Base-by-base conservation (phyloP, 2,329 filamentous ascomycete genomes). In the Ilyonectria sp. region DNA sequence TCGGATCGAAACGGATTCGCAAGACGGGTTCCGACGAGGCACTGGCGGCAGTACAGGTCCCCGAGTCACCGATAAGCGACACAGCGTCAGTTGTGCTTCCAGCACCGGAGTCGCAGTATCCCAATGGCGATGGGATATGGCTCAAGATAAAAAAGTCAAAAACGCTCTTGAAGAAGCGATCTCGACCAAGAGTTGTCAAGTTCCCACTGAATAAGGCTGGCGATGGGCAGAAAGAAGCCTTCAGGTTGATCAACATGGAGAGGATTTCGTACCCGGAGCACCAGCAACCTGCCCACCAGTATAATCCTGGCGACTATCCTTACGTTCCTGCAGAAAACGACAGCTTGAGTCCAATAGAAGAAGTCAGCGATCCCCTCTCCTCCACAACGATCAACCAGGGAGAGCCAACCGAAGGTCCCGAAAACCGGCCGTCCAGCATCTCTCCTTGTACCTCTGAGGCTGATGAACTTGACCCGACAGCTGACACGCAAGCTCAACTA, bases 131-230 rank as follows among this genome's bases (percentile, higher is more conserved):
- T 31, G 23, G 35, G 8, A 44, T 44, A n/a, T 58, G 55, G 55
- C 46, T 58, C 43, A 47, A 47, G 11, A 49, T 52, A 7, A 50
- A 19, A 52, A 60, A 44, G 33, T 60, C 57, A 31, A 60, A 60
- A 11, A 60, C 57, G 10, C 33, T 60, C 13, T 17, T 60, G n/a
- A 52, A n/a, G 9, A 60, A 60, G 21, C 57, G 31, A 13, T 15
- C 31, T 29, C 11, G 21, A 31, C n/a, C n/a, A 26, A 19, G 43
- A 58, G 13, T 10, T 29, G 33, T 17, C 19, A 26, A 47, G 21
- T 47, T 47, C 3, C 13, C 44, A 15, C 15, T 10, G 5, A 6
- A 7, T 19, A 47, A 47, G 13, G 10, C 21, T 7, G 19, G 44
- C 44, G 9, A 6, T 21, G 15, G 21, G 6, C 9, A 47, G 6